These are phyloP conservation scores for Podaxis sp. DNA, from an alignment of 768 basidiomycete genomes.

Conservation along the genomic window DNA sequence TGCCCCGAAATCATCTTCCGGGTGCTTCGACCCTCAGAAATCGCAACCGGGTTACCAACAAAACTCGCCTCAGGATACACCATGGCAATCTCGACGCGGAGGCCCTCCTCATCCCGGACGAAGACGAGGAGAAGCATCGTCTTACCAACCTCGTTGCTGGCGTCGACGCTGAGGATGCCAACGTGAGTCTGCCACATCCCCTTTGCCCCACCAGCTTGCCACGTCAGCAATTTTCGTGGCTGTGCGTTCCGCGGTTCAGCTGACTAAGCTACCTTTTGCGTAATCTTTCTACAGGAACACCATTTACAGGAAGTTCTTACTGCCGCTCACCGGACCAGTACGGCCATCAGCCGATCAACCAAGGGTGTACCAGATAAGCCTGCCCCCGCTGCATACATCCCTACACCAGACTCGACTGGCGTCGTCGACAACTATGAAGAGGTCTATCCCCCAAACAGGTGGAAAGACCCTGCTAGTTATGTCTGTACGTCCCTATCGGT, in stretches of 20 bases:
- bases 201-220: conserved; percentile 32
- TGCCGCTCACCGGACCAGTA: conserved; percentile 35
- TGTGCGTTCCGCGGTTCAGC: conserved; percentile 50
- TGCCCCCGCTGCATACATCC: conserved; percentile 72
- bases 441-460: conserved; percentile 67
- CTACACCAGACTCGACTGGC: conserved; percentile 89
- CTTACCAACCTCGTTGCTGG: conserved; percentile 77
- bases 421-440: conserved; percentile 75
- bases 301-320: conserved; percentile 53
- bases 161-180: conserved; percentile 91
- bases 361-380: conserved; percentile 34
- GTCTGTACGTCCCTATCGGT: conserved; percentile 82
- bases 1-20: conserved; percentile 81
- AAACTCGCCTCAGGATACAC: conserved; percentile 84
- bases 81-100: conserved; percentile 82
- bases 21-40: conserved; percentile 80
- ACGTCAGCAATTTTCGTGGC: conserved; percentile 45
- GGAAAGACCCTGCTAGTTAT: conserved; percentile 78
- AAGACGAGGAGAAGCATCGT: conserved; percentile 81
- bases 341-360: conserved; percentile 16
- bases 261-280: conserved; percentile 36
- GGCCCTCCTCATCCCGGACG: conserved; percentile 78
- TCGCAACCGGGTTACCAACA: conserved; percentile 90
- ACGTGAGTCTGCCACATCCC: conserved; percentile 57
- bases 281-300: conserved; percentile 42